Evolutionary conservation across 495 filamentous ascomycete species (phyloP).

Genomic region (Echria macrotheca): DNA sequence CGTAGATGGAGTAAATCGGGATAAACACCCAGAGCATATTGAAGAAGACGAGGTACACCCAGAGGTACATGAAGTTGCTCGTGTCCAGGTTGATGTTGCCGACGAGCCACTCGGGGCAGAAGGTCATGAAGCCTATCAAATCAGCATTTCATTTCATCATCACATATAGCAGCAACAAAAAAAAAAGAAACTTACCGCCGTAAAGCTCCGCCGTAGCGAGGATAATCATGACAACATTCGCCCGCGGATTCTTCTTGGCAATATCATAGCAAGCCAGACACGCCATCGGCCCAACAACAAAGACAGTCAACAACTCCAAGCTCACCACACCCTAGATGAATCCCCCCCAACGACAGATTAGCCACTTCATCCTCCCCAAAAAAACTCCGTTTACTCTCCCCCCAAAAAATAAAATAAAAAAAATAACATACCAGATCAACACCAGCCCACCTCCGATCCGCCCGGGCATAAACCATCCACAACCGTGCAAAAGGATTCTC

Average conservation of each 20-base stretch:
- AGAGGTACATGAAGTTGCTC: slow-evolving; percentile 77
- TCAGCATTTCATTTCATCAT: no score
- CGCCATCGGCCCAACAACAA: slow-evolving; percentile 68
- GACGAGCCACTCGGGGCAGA: slow-evolving; percentile 87
- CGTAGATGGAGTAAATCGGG: slow-evolving; percentile 70
- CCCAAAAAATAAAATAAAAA: slow-evolving; percentile 7
- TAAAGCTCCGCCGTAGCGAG: slow-evolving; percentile 93
- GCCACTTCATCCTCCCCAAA: not conserved
- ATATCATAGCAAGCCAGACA: slow-evolving; percentile 65
- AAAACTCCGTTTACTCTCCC: no score
- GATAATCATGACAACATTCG: slow-evolving; percentile 65
- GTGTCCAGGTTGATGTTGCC: slow-evolving; percentile 71
- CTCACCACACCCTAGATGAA: slow-evolving; percentile 57
- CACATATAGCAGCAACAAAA: no score
- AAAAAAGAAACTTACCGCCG: slow-evolving; percentile 53
- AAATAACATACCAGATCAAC: slow-evolving; percentile 56
- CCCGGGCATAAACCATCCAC: slow-evolving; percentile 92
- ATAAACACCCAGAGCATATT: slow-evolving; percentile 85
- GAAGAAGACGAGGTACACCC: slow-evolving; percentile 89
- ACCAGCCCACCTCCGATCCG: slow-evolving; percentile 75
- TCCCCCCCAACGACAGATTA: no score
- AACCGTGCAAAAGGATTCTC: slow-evolving; percentile 57
- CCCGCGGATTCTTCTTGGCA: slow-evolving; percentile 49
- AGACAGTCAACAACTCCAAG: slow-evolving; percentile 80
- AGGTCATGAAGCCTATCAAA: slow-evolving; percentile 77